Percentiles rank a stretch among this genome's conserved stretches.
Conservation (phyloP, 495 filamentous ascomycete genomes). For the Penicillium dipodomyicola region DNA sequence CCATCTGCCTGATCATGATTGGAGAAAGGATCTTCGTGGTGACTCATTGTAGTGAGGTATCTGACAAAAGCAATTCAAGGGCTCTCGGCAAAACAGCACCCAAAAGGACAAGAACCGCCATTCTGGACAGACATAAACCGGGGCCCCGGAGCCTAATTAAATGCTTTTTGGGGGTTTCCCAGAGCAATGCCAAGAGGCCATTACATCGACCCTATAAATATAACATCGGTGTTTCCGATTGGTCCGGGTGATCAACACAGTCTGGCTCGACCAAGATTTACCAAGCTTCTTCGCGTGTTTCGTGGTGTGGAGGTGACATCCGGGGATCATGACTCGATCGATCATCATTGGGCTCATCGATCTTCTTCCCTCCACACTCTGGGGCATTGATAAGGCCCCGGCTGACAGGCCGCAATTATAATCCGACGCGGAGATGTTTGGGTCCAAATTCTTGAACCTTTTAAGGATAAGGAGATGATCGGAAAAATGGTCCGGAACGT, state of each 20-base stretch:
- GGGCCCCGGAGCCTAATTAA: constrained; percentile 3
- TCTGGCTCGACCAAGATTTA: constrained; percentile 11
- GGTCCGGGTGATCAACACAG: constrained; percentile 8
- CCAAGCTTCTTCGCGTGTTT: constrained; percentile 14
- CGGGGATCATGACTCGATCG: constrained; percentile 23
- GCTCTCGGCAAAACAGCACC: background rate
- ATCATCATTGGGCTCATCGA: constrained; percentile 16
- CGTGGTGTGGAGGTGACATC: constrained; percentile 28
- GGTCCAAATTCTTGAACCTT: background rate
- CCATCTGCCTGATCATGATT: constrained; percentile 3
- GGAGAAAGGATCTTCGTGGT: constrained; percentile 3
- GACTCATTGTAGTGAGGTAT: constrained; percentile 15
- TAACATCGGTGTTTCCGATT: constrained; percentile 20
- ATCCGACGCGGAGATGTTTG: constrained; percentile 8
- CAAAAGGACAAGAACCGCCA: constrained; percentile 9
- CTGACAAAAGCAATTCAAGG: background rate
- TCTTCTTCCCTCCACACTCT: constrained; percentile 16
- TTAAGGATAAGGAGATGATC: background rate
- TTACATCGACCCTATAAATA: constrained; percentile 6
- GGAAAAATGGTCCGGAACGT: constrained; percentile 3
- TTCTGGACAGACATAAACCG: background rate
- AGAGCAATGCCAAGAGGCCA: background rate
- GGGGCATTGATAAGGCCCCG: background rate
- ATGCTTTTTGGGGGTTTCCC: constrained; percentile 1
- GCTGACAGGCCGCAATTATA: constrained; percentile 20